Base-by-base conservation (phyloP, 768 basidiomycete species). In the Tephrocybe sp. region DNA sequence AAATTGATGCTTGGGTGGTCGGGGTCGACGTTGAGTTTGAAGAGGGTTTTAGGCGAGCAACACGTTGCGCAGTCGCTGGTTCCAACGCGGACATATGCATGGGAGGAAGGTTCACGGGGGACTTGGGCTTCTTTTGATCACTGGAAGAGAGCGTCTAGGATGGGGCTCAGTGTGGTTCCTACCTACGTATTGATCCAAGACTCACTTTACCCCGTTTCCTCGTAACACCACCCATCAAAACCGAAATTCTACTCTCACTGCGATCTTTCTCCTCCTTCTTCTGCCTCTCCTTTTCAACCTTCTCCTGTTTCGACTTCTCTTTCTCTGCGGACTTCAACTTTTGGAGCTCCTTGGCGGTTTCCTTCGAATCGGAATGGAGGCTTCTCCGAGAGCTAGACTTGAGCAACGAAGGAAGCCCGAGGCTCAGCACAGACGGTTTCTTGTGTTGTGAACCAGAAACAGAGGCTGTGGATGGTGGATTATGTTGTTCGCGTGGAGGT, bases 71-170 rank as follows among this genome's bases (percentile, higher is more conserved):
- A 30, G 93, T 94, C 34, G 79, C 73, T 33, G 86, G 80, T 33
- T 91, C 88, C 52, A 94, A 71, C 13, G 89, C 91, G 27, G 86
- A 75, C 61, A 95, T 89, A 61, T 94, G 92, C 82, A 95, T 86
- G 18, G 94, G 94, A 12, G 94, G 94, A 57, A 95, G 69, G 61
- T 76, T 78, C 50, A 87, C 78, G 39, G 84, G 79, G 16, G 82
- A 78, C 60, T 82, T 79, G 27, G 76, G 71, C 63, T 90, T 91
- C 65, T 85, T 84, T 42, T 88, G 79, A 56, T 94, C 91, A 21
- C 81, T 77, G 13, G 86, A 90, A 15, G 92, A 94, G 40, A 91
- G 65, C 11, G 91, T 94, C 93, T 94, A 63, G 12, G 46, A 61
- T 45, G 22, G 22, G 42, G 55, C 39, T 51, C 25, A 49, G 37